Percentiles rank a stretch among this genome's conserved stretches.
These are phyloP conservation scores for Jaapia argillacea DNA, from an alignment of 768 basidiomycete genomes.

Conservation along the genomic window DNA sequence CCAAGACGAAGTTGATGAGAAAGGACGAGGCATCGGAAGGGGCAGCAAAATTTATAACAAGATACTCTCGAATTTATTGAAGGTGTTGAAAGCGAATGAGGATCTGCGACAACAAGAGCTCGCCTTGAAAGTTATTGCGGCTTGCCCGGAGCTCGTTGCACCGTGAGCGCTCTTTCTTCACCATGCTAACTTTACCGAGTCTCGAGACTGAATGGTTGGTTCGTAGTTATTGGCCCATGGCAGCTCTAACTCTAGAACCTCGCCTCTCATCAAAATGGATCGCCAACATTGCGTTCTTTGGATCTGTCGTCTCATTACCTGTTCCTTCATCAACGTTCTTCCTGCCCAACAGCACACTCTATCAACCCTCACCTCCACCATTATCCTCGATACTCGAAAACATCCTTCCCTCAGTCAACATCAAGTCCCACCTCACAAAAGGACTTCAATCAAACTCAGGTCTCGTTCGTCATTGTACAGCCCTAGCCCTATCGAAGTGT, in stretches of 20 bases:
- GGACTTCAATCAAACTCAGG: constrained; percentile 64
- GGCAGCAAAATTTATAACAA: constrained; percentile 66
- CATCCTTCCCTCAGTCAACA: constrained; percentile 62
- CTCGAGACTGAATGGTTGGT: constrained; percentile 9
- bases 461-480: constrained; percentile 82
- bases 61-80: constrained; percentile 68
- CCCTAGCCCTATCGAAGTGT: constrained; percentile 66
- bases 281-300: constrained; percentile 77
- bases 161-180: constrained; percentile 35
- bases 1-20: constrained; percentile 26
- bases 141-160: constrained; percentile 81
- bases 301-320: constrained; percentile 66
- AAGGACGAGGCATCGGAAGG: constrained; percentile 15
- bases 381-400: constrained; percentile 65
- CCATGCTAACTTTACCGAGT: background rate
- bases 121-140: constrained; percentile 64
- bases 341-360: constrained; percentile 33
- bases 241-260: constrained; percentile 69
- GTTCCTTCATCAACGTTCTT: constrained; percentile 58
- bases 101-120: constrained; percentile 81
- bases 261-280: constrained; percentile 88
- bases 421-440: constrained; percentile 68
- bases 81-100: constrained; percentile 77
- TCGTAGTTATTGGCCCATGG: constrained; percentile 63
- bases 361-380: constrained; percentile 69